Conservation (phyloP, 768 basidiomycete genomes). For the Podaxis sp. region DNA sequence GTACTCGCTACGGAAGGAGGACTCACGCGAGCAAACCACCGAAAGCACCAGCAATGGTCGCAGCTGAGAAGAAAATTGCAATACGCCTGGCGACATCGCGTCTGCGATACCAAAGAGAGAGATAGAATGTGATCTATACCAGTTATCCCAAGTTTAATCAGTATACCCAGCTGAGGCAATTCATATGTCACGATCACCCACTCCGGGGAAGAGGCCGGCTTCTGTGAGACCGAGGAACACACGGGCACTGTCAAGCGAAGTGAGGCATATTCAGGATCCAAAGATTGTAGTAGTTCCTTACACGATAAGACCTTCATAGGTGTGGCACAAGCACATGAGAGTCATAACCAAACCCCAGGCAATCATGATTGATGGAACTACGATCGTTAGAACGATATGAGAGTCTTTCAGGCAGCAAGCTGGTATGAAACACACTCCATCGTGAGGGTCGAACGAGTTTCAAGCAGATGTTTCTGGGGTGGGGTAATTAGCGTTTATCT, state of each 20-base stretch:
- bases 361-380: conserved; percentile 32
- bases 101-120: conserved; percentile 61
- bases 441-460: conserved; percentile 30
- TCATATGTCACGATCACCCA: conserved; percentile 15
- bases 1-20: background rate
- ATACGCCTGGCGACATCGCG: conserved; percentile 56
- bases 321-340: conserved; percentile 31
- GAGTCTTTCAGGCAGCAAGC: background rate
- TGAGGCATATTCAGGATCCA: background rate
- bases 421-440: conserved; percentile 26
- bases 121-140: conserved; percentile 38
- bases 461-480: conserved; percentile 28
- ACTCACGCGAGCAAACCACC: conserved; percentile 42
- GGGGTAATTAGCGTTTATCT: background rate
- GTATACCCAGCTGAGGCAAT: background rate
- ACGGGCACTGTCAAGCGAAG: conserved; percentile 27
- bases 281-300: background rate
- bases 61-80: conserved; percentile 64
- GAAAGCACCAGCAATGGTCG: conserved; percentile 47
- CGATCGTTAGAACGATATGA: background rate
- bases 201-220: conserved; percentile 37
- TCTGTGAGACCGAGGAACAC: conserved; percentile 40
- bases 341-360: conserved; percentile 34
- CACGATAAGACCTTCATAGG: conserved; percentile 29
- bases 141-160: background rate